These are phyloP conservation scores for Neurospora sp. DNA, from an alignment of 495 filamentous ascomycete species.

Conservation along the genomic window DNA sequence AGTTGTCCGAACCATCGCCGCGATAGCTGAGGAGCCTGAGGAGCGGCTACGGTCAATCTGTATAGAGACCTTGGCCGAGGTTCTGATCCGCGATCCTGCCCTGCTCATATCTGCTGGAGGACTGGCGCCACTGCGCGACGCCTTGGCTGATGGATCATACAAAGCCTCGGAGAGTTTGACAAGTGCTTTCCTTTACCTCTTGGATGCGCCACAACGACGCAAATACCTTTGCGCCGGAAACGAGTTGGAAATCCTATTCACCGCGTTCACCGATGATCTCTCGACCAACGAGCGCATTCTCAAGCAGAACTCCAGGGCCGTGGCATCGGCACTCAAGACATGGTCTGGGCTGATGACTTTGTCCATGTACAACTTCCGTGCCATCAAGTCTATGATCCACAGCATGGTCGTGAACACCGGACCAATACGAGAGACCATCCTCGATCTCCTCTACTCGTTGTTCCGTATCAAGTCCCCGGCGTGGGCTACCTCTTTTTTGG, in stretches of 20 bases:
- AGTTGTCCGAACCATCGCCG: conserved; percentile 76
- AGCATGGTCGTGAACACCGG: conserved; percentile 65
- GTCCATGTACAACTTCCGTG: conserved; percentile 73
- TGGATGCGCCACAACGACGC: conserved; percentile 74
- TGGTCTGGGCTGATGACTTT: conserved; percentile 85
- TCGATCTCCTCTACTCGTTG: conserved; percentile 85
- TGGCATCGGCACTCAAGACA: conserved; percentile 80
- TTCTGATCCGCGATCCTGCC: conserved; percentile 74
- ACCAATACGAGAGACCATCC: conserved; percentile 55
- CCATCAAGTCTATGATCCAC: conserved; percentile 70
- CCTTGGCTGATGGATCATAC: conserved; percentile 82
- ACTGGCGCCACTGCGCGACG: conserved; percentile 70
- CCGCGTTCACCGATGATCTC: conserved; percentile 79
- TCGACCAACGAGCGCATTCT: conserved; percentile 63
- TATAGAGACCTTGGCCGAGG: conserved; percentile 84
- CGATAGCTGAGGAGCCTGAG: conserved; percentile 79
- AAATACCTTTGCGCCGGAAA: conserved; percentile 72
- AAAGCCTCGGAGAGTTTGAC: conserved; percentile 81
- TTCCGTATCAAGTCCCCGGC: conserved; percentile 90
- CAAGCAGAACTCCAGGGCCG: conserved; percentile 75
- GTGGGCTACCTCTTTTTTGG: conserved; percentile 93
- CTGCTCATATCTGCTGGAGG: conserved; percentile 73
- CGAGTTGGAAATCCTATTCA: conserved; percentile 68
- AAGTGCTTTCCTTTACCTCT: conserved; percentile 72
- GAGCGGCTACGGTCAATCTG: conserved; percentile 84